A percentile compares a stretch with the other conserved stretches of the same genome.
These are phyloP conservation scores for Fusarium tjaetaba DNA, from an alignment of 2,329 filamentous ascomycete species.

Conservation along the genomic window DNA sequence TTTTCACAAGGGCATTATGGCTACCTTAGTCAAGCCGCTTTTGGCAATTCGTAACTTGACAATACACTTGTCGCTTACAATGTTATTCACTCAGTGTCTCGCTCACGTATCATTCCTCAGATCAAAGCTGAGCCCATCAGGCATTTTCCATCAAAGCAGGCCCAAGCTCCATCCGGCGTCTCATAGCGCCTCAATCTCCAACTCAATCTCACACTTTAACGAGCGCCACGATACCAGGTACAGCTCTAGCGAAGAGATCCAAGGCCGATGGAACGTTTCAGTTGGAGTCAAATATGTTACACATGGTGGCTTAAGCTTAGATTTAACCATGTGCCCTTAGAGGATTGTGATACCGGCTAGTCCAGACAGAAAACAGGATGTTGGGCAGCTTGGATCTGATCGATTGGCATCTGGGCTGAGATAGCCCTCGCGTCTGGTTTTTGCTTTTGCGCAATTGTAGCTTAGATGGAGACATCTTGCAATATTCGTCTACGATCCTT, in stretches of 20 bases:
- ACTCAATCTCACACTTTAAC: background rate
- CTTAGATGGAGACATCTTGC: too few species aligned
- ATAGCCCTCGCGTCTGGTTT: accelerated
- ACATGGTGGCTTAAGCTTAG: background rate
- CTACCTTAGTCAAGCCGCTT: background rate
- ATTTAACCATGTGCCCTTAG: background rate
- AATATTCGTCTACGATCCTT: too few species aligned
- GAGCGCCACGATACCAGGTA: background rate
- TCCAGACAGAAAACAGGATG: background rate
- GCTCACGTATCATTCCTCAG: background rate
- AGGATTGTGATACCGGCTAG: background rate
- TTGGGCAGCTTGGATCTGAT: background rate
- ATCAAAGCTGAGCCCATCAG: background rate
- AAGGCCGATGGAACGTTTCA: background rate
- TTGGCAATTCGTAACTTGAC: background rate
- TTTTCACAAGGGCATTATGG: background rate
- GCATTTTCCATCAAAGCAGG: background rate
- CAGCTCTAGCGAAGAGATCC: background rate
- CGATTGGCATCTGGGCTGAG: background rate
- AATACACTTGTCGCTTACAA: background rate
- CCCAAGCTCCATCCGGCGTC: background rate
- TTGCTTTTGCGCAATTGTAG: accelerated
- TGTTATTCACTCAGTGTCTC: background rate
- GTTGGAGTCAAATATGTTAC: background rate
- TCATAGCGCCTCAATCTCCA: too few species aligned